These are phyloP conservation scores for Phytophthora megakarya DNA, from an alignment of 352 stramenopile species.

Conservation along the genomic window DNA sequence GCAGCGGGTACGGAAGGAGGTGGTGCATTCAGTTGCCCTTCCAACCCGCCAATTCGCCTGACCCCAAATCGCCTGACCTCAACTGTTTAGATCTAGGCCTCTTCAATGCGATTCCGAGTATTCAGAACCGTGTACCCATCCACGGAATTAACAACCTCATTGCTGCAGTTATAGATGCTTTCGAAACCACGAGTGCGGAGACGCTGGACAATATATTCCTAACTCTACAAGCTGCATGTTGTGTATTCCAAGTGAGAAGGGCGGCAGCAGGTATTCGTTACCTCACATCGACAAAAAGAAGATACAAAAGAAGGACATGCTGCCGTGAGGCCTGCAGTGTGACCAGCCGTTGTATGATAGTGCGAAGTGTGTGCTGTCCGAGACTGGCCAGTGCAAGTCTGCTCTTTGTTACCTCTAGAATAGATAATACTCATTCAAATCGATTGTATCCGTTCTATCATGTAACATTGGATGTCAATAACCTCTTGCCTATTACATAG, in stretches of 20 bases:
- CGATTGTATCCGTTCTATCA: too few species aligned
- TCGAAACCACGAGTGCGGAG: not conserved
- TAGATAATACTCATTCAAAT: too few species aligned
- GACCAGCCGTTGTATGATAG: not conserved
- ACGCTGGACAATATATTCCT: not conserved
- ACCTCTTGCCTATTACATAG: too few species aligned
- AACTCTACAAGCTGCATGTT: not conserved
- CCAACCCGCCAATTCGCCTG: conserved; percentile 1
- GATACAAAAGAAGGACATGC: not conserved
- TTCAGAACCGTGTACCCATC: not conserved
- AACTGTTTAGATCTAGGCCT: not conserved
- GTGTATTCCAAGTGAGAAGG: not conserved
- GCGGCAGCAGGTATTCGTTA: not conserved
- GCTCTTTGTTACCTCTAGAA: too few species aligned
- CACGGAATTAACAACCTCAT: not conserved
- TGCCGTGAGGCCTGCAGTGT: not conserved
- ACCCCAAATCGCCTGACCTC: too few species aligned
- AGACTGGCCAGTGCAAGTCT: not conserved
- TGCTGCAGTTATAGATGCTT: not conserved
- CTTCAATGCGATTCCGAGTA: not conserved
- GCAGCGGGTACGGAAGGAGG: not conserved
- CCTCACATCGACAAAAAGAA: conserved; percentile 2
- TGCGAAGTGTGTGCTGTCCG: not conserved
- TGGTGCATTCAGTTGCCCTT: not conserved
- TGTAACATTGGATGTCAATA: too few species aligned